Base-by-base conservation (phyloP, 2,329 filamentous ascomycete genomes). In the Aciculosporium take region DNA sequence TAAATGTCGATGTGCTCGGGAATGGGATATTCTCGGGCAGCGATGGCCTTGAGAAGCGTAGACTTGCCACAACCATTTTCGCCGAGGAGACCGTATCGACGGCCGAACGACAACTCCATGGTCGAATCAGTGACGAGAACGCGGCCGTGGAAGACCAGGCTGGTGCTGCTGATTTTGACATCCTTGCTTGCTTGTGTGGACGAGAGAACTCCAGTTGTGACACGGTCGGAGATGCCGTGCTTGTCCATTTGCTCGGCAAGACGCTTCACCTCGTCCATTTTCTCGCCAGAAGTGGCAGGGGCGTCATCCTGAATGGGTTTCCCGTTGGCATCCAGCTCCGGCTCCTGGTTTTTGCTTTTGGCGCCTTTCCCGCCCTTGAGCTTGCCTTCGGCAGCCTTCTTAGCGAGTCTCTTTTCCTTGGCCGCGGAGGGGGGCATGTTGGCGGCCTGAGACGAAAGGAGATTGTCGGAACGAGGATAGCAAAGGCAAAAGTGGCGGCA, bases 31-130 rank as follows among this genome's bases (percentile, higher is more conserved):
- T 98, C 93, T 67, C 91, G 84, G 58, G 79, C 81, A 54, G 83
- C 81, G 60, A 98, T 94, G 51, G 91, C 78, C 71, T 95, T 96
- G 60, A 98, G 76, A 27, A 98, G 67, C n/a, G 91, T 98, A 50
- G 84, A 93, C 75, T 98, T 98, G 63, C 91, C 91, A 66, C 91
- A 98, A 51, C 91, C 91, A 81, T 98, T 98, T 76, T 98, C 91
- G 58, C 91, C 91, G 49, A 98, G 71, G 44, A 98, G 72, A 62
- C 91, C 91, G 62, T 98, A 98, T 56, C 91, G 79, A 56, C 88
- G 84, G 51, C 84, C 87, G 61, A 86, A 91, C 61, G 84, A 89
- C 57, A 98, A 74, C 66, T 98, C 93, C 62, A 98, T 73, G 39
- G 81, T 93, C 49, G 84, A 84, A 66, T 98, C 91, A 60, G 81